Evolutionary conservation across 176 grass and related monocot species (phyloP).

Genomic region (Ensete glaucum): DNA sequence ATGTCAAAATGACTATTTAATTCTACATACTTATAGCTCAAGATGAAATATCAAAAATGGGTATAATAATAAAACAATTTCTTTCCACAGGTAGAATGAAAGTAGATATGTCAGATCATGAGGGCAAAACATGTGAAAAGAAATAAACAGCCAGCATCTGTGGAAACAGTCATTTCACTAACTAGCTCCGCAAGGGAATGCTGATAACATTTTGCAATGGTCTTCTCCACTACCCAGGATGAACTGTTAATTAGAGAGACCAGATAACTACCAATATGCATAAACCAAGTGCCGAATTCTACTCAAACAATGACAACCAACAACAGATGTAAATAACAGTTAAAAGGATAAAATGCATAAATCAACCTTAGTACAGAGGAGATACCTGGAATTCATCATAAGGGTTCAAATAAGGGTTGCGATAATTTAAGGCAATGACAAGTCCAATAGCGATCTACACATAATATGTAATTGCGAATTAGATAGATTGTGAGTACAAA

Average conservation of each 20-base stretch:
- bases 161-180: not conserved
- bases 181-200: not conserved
- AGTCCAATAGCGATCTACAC: slow-evolving; percentile 80
- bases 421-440: slow-evolving; percentile 84
- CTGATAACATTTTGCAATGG: not conserved
- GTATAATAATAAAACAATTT: not conserved
- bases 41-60: not conserved
- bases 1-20: not conserved
- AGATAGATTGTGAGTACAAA: not conserved
- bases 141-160: not conserved
- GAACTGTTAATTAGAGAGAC: not conserved
- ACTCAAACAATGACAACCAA: too few relatives aligned
- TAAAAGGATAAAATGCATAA: not conserved
- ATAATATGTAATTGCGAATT: not conserved
- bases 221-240: not conserved
- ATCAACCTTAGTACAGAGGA: slow-evolving; percentile 2
- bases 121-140: not conserved
- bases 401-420: slow-evolving; percentile 79
- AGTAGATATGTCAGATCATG: not conserved
- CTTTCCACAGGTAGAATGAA: not conserved
- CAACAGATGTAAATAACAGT: not conserved
- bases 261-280: not conserved
- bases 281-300: too few relatives aligned
- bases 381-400: slow-evolving; percentile 92
- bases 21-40: not conserved